These are phyloP conservation scores for Oemleria cerasiformis DNA, from an alignment of 306 rosid species.

Conservation along the genomic window DNA sequence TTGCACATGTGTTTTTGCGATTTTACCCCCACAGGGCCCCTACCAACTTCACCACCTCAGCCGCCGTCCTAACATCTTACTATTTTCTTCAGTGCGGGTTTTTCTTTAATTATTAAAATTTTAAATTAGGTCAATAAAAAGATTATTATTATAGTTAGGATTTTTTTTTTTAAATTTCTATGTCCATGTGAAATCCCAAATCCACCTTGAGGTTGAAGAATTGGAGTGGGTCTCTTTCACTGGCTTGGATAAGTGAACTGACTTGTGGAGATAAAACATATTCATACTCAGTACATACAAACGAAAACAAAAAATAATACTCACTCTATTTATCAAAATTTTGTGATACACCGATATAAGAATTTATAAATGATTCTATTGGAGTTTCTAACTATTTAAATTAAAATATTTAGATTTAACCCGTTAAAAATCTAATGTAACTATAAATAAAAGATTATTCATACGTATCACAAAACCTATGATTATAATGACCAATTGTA, in stretches of 20 bases:
- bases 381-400: no score
- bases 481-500: no score
- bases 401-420: no score
- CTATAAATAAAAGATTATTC: no score
- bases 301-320: no score
- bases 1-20: not conserved
- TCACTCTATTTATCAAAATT: no score
- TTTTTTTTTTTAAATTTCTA: not conserved
- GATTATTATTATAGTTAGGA: not conserved
- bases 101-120: not conserved
- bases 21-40: slow-evolving; percentile 14
- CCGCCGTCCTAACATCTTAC: not conserved
- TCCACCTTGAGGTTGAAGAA: not conserved
- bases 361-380: no score
- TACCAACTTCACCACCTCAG: slow-evolving; percentile 17
- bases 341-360: no score
- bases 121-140: no score
- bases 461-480: no score
- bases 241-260: not conserved
- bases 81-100: not conserved
- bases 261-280: slow-evolving; percentile 2
- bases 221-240: not conserved
- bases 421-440: no score
- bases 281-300: no score
- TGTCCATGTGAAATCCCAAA: not conserved